Evolutionary conservation across 2,329 filamentous ascomycete genomes (phyloP).

Genomic region (Ceratocystis albifundus): DNA sequence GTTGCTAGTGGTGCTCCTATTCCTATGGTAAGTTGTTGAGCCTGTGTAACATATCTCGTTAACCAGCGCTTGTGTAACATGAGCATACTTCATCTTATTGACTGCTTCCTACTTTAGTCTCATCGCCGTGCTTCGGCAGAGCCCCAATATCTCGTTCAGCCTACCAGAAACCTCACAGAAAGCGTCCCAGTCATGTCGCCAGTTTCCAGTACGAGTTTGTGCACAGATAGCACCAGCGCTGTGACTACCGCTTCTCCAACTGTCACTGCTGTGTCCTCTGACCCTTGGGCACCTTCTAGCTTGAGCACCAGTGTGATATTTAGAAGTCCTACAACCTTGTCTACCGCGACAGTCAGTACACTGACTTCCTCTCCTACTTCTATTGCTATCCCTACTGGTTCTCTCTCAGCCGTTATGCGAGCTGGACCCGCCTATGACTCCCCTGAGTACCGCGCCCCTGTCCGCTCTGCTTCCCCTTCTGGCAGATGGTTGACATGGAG

Average conservation of each 20-base stretch:
- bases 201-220: not conserved
- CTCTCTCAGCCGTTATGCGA: not conserved
- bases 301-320: slow-evolving; percentile 11
- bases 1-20: slow-evolving; percentile 14
- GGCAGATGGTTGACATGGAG: slow-evolving; percentile 9
- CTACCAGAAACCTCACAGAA: not conserved
- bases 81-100: not conserved
- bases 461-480: slow-evolving; percentile 2
- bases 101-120: not conserved
- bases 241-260: slow-evolving; percentile 4
- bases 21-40: not conserved
- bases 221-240: not conserved
- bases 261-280: not conserved
- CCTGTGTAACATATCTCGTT: not conserved
- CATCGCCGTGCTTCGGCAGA: not conserved
- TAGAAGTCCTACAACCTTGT: not conserved
- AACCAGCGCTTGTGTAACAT: not conserved
- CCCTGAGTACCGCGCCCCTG: not conserved
- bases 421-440: slow-evolving; percentile 7
- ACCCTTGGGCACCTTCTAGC: slow-evolving; percentile 15
- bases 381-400: not conserved
- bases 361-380: not conserved
- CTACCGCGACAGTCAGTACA: not conserved
- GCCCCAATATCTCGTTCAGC: not conserved
- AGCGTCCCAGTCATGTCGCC: not conserved